Evolutionary conservation across 2,329 filamentous ascomycete genomes (phyloP), one percentile per base, ranked within the genome.

Genomic region (Gyromitra esculenta): DNA sequence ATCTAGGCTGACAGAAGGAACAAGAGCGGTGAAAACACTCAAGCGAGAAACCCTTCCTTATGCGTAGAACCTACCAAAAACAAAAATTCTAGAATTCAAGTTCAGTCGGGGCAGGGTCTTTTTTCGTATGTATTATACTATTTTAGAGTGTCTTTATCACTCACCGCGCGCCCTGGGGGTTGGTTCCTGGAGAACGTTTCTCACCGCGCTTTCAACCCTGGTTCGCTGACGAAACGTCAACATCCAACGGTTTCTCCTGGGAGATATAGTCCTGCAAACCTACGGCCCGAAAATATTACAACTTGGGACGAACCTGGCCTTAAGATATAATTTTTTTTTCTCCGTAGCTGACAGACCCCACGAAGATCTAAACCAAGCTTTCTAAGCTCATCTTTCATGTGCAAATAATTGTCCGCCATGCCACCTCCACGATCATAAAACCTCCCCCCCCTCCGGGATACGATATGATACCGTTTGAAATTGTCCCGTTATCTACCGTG

Each of bases 361-460:
- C 64, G 64, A 67, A n/a, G 48, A 67, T 67, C 37, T 39, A 69
- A 31, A 73, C 70, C 70, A 73, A 73, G 63, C 70, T 73, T 73
- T 74, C 52, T 45, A 63, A 69, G 48, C 21, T 37, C 54, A 60
- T 39, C 64, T 43, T 67, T 63, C 64, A 68, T 54, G 39, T 43
- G 52, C 25, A 68, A 59, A 11, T 5, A n/a, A 59, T 48, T 68
- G 21, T 6, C 57, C 37, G 15, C n/a, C 35, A n/a, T 50, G 41
- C 45, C 48, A 18, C 59, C 57, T 54, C 59, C 68, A 13, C 45
- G 56, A 62, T 63, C 68, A 35, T 31, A 31, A 31, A 31, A 31
- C 25, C 25, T 4, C 25, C 9, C n/a, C 13, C 50, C 31, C 43
- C 8, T 39, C 59, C 31, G 39, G 21, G 39, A 52, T 48, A 68